Evolutionary conservation across 202 grass and related monocot species (phyloP).

Genomic region (Panicum virgatum): DNA sequence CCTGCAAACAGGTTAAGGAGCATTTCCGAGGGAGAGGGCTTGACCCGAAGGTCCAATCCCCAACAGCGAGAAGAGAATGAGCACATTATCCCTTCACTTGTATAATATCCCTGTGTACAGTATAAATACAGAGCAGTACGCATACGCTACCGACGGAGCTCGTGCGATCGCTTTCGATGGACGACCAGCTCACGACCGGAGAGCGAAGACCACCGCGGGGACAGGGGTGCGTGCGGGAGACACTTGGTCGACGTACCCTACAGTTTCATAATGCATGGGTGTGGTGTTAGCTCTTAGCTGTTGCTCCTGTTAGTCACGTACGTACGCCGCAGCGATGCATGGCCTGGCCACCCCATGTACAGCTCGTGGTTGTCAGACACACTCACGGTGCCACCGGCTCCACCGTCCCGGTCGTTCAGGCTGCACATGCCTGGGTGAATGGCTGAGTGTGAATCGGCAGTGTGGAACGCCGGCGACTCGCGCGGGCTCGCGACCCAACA

Average conservation of each 20-base stretch:
- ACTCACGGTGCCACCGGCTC: neutral
- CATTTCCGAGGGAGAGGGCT: too few species aligned
- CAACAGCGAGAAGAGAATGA: neutral
- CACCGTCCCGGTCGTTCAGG: neutral
- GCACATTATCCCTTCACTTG: neutral
- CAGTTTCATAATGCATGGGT: neutral
- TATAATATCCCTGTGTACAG: neutral
- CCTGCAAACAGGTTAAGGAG: too few species aligned
- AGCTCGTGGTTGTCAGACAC: neutral
- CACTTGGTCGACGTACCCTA: neutral
- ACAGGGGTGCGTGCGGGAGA: neutral
- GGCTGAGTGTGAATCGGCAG: too few species aligned
- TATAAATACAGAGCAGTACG: neutral
- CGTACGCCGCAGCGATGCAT: neutral
- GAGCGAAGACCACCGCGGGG: neutral
- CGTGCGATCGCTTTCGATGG: neutral
- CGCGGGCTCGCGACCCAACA: neutral
- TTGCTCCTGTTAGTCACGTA: neutral
- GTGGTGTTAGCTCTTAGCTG: neutral
- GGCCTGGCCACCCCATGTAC: too few species aligned
- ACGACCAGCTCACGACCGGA: neutral
- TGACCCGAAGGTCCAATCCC: too few species aligned
- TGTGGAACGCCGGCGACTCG: neutral
- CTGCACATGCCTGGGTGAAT: neutral
- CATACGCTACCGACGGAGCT: neutral